A percentile compares a stretch with the other conserved stretches of the same genome.
Conservation (phyloP, 1,284 basidiomycete species). For the Wolfiporia cocos region DNA sequence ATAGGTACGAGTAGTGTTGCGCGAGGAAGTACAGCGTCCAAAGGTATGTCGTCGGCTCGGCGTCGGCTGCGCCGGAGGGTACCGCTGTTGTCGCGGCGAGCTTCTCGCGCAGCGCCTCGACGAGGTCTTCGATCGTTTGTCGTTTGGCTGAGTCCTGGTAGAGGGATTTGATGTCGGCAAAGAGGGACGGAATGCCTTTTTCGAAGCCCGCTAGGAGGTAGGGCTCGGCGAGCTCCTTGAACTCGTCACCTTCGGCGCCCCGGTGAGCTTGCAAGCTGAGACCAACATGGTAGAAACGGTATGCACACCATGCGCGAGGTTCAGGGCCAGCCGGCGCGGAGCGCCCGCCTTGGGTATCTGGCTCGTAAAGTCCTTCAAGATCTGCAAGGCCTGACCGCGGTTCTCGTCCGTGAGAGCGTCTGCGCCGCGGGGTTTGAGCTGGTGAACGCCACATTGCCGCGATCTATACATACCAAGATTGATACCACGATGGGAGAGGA, state of each 20-base stretch:
- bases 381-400: constrained; percentile 47
- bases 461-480: constrained; percentile 54
- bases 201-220: constrained; percentile 74
- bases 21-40: constrained; percentile 97
- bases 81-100: constrained; percentile 24
- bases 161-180: constrained; percentile 87
- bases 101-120: constrained; percentile 45
- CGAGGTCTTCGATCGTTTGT: constrained; percentile 64
- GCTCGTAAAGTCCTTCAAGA: constrained; percentile 54
- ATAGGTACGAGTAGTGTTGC: constrained; percentile 79
- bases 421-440: too few relatives aligned
- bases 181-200: constrained; percentile 92
- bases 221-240: constrained; percentile 57
- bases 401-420: constrained; percentile 42
- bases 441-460: too few relatives aligned
- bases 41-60: constrained; percentile 83
- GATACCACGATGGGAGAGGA: constrained; percentile 62
- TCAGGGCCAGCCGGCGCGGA: constrained; percentile 69
- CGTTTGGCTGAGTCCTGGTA: constrained; percentile 68
- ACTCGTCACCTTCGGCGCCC: constrained; percentile 44
- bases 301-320: constrained; percentile 48
- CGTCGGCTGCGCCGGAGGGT: constrained; percentile 23
- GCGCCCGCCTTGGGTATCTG: constrained; percentile 68
- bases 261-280: neutral
- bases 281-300: neutral